Evolutionary conservation across 805 yeast genomes (phyloP).

Genomic region (Zygosaccharomyces kombuchaensis): DNA sequence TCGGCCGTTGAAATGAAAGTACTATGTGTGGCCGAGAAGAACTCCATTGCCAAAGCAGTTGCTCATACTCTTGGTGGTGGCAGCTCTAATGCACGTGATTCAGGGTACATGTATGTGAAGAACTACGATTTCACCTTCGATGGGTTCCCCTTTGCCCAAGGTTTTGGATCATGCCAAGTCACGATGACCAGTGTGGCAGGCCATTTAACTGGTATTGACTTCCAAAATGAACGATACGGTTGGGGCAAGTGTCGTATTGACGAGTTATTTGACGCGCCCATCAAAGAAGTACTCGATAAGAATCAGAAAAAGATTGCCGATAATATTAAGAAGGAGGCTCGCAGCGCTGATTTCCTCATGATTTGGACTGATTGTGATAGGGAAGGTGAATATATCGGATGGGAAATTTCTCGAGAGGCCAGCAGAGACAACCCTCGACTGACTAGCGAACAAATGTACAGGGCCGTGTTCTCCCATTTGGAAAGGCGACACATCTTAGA

Average conservation of each 20-base stretch:
- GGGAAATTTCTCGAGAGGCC: slow-evolving; percentile 74
- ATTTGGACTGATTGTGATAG: slow-evolving; percentile 99
- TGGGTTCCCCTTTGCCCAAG: slow-evolving; percentile 45
- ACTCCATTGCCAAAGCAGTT: slow-evolving; percentile 86
- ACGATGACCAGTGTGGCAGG: slow-evolving; percentile 94
- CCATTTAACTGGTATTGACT: slow-evolving; percentile 66
- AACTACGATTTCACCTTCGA: slow-evolving; percentile 74
- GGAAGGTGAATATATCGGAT: slow-evolving; percentile 92
- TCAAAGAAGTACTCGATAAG: slow-evolving; percentile 40
- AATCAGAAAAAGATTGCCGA: slow-evolving; percentile 48
- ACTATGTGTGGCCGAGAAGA: slow-evolving; percentile 95
- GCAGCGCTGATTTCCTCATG: slow-evolving; percentile 59
- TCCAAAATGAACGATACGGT: slow-evolving; percentile 42
- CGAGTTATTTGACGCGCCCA: slow-evolving; percentile 66
- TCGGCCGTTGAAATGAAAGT: slow-evolving; percentile 49
- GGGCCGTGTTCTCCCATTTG: slow-evolving; percentile 86
- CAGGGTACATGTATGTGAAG: slow-evolving; percentile 58
- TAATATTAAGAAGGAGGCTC: slow-evolving; percentile 66
- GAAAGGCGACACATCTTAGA: slow-evolving; percentile 66
- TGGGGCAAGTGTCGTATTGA: slow-evolving; percentile 69
- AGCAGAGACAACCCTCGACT: slow-evolving; percentile 40
- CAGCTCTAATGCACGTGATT: slow-evolving; percentile 41
- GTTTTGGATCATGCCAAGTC: slow-evolving; percentile 63
- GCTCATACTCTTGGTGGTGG: slow-evolving; percentile 71
- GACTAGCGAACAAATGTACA: slow-evolving; percentile 46